Evolutionary conservation across 2,329 filamentous ascomycete species (phyloP).

Genomic region (Pestalotiopsis sp.): DNA sequence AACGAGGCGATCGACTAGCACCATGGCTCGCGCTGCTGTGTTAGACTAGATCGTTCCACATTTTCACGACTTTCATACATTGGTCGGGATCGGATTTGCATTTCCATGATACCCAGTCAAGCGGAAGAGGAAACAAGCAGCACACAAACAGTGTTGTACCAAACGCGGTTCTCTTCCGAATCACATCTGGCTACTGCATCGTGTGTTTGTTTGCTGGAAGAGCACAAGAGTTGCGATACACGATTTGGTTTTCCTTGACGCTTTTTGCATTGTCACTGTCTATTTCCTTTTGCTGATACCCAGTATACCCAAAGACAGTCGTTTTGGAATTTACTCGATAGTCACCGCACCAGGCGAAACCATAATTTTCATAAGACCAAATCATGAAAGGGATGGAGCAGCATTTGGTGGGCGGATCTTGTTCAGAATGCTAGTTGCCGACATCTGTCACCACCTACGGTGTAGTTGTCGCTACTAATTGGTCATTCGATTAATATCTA

Average conservation of each 20-base stretch:
- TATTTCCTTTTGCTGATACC: conserved; percentile 38
- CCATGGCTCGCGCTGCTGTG: not conserved
- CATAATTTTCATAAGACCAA: conserved; percentile 22
- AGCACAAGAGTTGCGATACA: conserved; percentile 27
- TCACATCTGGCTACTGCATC: not conserved
- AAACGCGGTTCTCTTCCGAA: conserved; percentile 6
- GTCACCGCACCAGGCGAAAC: conserved; percentile 24
- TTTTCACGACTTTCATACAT: conserved; percentile 15
- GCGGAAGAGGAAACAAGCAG: conserved; percentile 4
- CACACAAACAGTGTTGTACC: conserved; percentile 8
- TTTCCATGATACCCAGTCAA: conserved; percentile 37
- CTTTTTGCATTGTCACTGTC: conserved; percentile 29
- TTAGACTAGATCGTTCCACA: not conserved
- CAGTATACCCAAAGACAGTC: conserved; percentile 38
- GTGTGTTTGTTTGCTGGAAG: conserved; percentile 13
- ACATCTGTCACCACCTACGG: conserved; percentile 16
- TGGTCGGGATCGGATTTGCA: conserved; percentile 40
- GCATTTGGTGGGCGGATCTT: conserved; percentile 13
- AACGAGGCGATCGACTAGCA: not conserved
- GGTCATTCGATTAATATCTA: conserved; percentile 18
- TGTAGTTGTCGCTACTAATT: conserved; percentile 1
- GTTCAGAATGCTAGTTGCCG: conserved; percentile 15
- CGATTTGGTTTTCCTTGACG: conserved; percentile 25
- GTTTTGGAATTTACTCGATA: conserved; percentile 29
- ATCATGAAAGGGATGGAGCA: conserved; percentile 13